phyloP scores from a whole-genome alignment of 108 stramenopile genomes.

The Stephanodiscus triporus region DNA sequence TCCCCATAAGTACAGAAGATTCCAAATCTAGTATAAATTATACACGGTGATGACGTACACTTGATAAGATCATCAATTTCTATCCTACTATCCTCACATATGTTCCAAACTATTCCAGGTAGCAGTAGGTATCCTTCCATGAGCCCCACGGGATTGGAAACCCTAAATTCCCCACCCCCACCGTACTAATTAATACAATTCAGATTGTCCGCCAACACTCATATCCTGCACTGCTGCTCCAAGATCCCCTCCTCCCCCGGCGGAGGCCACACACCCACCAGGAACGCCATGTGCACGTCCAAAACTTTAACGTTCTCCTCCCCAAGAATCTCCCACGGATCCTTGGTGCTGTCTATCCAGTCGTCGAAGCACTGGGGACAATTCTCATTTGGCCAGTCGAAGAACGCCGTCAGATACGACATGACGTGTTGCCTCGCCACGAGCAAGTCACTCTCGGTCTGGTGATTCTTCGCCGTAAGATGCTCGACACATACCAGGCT shows the following conservation, averaged over 20 bases:
- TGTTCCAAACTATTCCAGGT: too few species aligned
- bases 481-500: constrained; percentile 12
- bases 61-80: too few species aligned
- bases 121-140: too few species aligned
- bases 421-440: neutral
- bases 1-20: too few species aligned
- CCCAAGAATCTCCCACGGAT: constrained; percentile 3
- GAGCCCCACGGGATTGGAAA: too few species aligned
- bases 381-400: constrained; percentile 23
- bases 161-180: too few species aligned
- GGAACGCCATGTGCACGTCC: constrained; percentile 6
- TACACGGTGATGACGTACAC: too few species aligned
- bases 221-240: constrained; percentile 7
- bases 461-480: constrained; percentile 12
- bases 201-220: neutral
- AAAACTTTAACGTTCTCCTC: neutral
- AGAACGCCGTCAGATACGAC: constrained; percentile 6
- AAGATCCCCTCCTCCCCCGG: constrained; percentile 1
- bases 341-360: constrained; percentile 27
- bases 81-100: too few species aligned
- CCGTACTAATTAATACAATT: neutral
- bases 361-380: constrained; percentile 35
- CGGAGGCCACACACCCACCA: constrained; percentile 31
- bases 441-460: neutral
- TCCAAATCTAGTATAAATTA: too few species aligned